Base-by-base conservation (phyloP, 371 early-diverging fungal species). In the Mortierella sp. region DNA sequence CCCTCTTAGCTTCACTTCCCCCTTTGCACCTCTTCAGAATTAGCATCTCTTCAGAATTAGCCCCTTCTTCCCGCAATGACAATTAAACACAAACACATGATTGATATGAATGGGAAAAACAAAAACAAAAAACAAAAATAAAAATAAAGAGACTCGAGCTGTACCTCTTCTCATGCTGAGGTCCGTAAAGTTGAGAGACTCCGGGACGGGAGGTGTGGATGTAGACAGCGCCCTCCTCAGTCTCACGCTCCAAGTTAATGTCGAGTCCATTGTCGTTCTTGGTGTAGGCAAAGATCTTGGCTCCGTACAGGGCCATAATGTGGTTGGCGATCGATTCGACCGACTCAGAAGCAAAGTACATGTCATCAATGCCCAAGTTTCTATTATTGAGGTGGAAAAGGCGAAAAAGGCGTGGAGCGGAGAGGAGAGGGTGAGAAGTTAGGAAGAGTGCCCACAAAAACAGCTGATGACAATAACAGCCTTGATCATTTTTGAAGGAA, bases 151-250 rank as follows among this genome's bases (percentile, higher is more conserved):
- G 16, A 16, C 21, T 54, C 8, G 21, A 38, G 42, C 5, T 38
- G 70, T 90, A 94, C 95, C 92, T 92, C 80, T 93, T 93, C 89
- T 99, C 99, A 84, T 95, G 93, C 90, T 96, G 95, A 75, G 97
- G 97, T 55, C 98, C 99, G 72, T 90, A 84, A 50, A 94, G 88
- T 84, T 95, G 93, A 63, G 98, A 97, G 45, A 99, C 94, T 88
- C 99, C 99, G 52, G 99, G 99, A 19, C 89, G 89, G 38, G 98
- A 97, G 70, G 98, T 98, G 90, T 98, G 97, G 88, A 99, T 99
- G 90, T 97, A 98, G 58, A 99, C 96, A 57, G 99, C 98, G 73
- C 95, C 93, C 68, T 96, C 95, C 54, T 97, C 98, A 72, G 94
- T 94, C 89, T 97, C 97, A 78, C 96, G 95, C 87, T 97, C 96